Base-by-base conservation (phyloP, 2,329 filamentous ascomycete species). In the Neofusicoccum parvum region DNA sequence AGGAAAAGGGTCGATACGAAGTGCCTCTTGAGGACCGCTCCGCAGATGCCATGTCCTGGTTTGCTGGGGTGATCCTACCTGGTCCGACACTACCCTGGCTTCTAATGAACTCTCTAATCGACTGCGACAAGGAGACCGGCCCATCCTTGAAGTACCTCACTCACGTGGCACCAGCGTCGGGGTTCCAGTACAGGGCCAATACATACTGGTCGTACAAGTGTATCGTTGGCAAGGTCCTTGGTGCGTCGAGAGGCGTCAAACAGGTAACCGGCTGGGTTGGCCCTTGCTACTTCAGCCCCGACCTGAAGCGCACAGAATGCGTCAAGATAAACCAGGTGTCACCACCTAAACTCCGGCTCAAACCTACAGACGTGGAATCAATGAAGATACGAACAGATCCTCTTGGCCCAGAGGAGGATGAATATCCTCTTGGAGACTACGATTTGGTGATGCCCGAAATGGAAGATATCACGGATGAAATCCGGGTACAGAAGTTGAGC, bases 71-170 rank as follows among this genome's bases (percentile, higher is more conserved):
- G 14, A 85, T 92, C 41, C 78, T 93, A 3, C 90, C 90, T 9
- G 90, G 90, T 11, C 83, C 86, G 75, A 83, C 87, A 75, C 86
- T 91, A 51, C 89, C 90, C 2, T 93, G 90, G 78, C 83, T 92
- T 43, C 87, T 92, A 51, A 92, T 93, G 89, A 92, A 92, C 73
- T 86, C 90, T 3, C 82, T 93, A 49, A 88, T 92, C 68, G 90
- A 92, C 74, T 86, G 91, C 70, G 90, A 92, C 71, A 87, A 87
- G 1, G 89, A 91, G 72, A 83, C 83, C 3, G 87, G 87, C 5
- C 86, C 89, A 67, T 81, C 87, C 7, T 83, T 92, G 15, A 87
- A 88, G 11, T 82, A 89, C 39, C 83, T 93, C 9, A 89, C 87
- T 1, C 88, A 92, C 70, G 83, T 89, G 69, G 85, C 89, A 66